Evolutionary conservation across 2,329 filamentous ascomycete species (phyloP).

Genomic region (Pseudogymnoascus sp.): DNA sequence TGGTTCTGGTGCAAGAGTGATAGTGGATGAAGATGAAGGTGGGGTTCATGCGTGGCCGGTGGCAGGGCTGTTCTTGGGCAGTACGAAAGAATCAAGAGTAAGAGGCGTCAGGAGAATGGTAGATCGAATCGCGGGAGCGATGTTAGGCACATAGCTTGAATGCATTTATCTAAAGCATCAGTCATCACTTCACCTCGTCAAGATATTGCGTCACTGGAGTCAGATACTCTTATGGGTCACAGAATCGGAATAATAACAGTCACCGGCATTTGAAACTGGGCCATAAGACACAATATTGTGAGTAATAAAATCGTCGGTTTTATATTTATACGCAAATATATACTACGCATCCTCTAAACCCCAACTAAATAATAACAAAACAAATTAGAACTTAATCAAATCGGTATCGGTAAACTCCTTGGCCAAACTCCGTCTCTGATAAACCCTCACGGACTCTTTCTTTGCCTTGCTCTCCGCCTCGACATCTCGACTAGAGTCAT

Average conservation of each 20-base stretch:
- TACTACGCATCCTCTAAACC: neutral
- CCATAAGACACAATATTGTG: neutral
- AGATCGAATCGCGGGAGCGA: constrained; percentile 11
- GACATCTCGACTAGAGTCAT: neutral
- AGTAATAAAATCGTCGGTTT: neutral
- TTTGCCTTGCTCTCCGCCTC: neutral
- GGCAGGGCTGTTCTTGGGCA: constrained; percentile 49
- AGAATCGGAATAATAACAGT: neutral
- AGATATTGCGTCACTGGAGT: neutral
- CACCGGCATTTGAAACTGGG: neutral
- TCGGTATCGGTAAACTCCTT: neutral
- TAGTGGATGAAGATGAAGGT: constrained; percentile 49
- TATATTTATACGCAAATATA: neutral
- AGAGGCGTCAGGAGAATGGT: constrained; percentile 42
- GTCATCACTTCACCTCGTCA: neutral
- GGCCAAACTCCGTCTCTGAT: neutral
- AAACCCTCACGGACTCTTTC: neutral
- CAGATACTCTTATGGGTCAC: neutral
- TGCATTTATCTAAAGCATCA: neutral
- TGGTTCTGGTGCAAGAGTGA: constrained; percentile 46
- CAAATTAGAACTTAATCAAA: constrained; percentile 15
- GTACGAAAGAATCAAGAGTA: constrained; percentile 40
- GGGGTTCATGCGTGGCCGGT: constrained; percentile 81
- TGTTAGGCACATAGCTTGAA: neutral
- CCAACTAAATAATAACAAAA: neutral